Percentiles rank a stretch among this genome's conserved stretches.
These are phyloP conservation scores for Perkinsus marinus DNA, from an alignment of 169 alveolate species.

Conservation along the genomic window DNA sequence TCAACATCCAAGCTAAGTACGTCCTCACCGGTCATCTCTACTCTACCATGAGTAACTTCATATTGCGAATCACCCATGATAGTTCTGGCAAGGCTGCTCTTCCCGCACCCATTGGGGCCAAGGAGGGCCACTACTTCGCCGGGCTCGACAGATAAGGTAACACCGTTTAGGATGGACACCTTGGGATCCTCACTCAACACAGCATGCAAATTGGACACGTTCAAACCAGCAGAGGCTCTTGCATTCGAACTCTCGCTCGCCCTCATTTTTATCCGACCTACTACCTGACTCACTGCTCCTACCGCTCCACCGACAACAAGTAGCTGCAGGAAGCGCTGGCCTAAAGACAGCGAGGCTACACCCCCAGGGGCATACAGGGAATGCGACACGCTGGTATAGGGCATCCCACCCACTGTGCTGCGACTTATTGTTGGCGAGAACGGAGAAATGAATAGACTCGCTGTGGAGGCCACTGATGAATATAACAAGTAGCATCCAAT, in stretches of 20 bases:
- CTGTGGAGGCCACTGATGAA: background rate
- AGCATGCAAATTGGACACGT: background rate
- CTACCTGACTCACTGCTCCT: background rate
- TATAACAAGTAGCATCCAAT: background rate
- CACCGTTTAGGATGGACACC: slow-evolving; percentile 17
- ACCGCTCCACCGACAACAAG: background rate
- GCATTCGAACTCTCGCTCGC: background rate
- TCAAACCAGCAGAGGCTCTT: background rate
- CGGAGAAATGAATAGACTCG: background rate
- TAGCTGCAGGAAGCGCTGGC: background rate
- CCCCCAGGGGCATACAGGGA: background rate
- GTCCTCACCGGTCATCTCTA: slow-evolving; percentile 19
- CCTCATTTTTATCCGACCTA: background rate
- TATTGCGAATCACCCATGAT: slow-evolving; percentile 28
- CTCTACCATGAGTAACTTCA: slow-evolving; percentile 22
- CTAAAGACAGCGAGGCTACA: background rate
- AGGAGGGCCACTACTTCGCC: slow-evolving; percentile 25
- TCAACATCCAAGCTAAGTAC: slow-evolving; percentile 14
- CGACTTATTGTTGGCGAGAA: background rate
- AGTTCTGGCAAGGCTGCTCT: slow-evolving; percentile 20
- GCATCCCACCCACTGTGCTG: background rate
- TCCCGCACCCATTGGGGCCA: slow-evolving; percentile 31
- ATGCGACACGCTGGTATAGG: background rate
- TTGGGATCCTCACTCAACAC: background rate
- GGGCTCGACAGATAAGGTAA: slow-evolving; percentile 10